phyloP scores from a whole-genome alignment of 441 rosid genomes.

The Adansonia gregorii region DNA sequence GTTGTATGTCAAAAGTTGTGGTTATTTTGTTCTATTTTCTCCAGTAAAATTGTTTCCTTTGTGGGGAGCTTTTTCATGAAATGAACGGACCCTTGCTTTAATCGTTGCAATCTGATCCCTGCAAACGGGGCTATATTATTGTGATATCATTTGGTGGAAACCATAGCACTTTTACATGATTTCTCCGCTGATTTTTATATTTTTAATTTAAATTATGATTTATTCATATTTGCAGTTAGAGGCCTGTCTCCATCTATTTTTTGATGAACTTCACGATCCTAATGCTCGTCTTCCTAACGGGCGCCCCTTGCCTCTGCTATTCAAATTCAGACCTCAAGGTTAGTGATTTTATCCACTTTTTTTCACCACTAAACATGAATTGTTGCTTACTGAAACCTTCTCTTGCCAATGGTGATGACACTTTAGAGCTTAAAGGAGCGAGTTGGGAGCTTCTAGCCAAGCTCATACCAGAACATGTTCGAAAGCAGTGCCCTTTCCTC shows the following conservation, averaged over 20 bases:
- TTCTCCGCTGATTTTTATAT: background rate
- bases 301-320: constrained; percentile 50
- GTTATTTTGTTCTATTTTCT: background rate
- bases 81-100: background rate
- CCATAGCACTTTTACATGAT: background rate
- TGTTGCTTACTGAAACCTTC: background rate
- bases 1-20: background rate
- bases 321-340: constrained; percentile 50
- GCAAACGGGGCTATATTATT: background rate
- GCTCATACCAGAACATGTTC: constrained; percentile 49
- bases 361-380: background rate
- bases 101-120: background rate
- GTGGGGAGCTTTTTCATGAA: background rate
- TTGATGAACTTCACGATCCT: constrained; percentile 55
- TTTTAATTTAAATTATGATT: background rate
- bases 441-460: constrained; percentile 37
- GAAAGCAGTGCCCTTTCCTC: constrained; percentile 52
- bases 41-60: background rate
- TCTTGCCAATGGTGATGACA: background rate
- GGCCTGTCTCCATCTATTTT: constrained; percentile 53
- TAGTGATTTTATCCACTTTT: background rate
- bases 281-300: constrained; percentile 50
- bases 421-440: constrained; percentile 49
- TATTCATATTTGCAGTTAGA: constrained; percentile 40
- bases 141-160: background rate